Evolutionary conservation across 2,329 filamentous ascomycete genomes (phyloP).

Genomic region (Ampelomyces quisqualis): DNA sequence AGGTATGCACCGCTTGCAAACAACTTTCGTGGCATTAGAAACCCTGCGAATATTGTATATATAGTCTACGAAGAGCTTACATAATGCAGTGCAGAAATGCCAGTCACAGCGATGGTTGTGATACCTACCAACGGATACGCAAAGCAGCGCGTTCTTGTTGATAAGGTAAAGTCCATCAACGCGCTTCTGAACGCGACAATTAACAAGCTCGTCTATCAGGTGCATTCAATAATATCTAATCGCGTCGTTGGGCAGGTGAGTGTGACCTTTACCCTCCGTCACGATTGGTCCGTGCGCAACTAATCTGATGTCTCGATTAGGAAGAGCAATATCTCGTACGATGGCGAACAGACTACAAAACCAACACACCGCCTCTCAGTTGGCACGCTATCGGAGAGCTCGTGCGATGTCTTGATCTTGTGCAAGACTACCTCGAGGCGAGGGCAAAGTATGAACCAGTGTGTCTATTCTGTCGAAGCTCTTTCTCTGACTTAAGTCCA

Average conservation of each 20-base stretch:
- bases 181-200: neutral
- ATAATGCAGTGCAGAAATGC: constrained; percentile 20
- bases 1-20: no score
- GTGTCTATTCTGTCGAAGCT: neutral
- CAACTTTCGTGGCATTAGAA: no score
- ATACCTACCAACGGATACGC: constrained; percentile 22
- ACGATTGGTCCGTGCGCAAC: constrained; percentile 17
- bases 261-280: constrained; percentile 2
- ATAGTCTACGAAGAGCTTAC: constrained; percentile 7
- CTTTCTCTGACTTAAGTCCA: constrained; percentile 9
- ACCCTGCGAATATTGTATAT: neutral
- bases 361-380: constrained; percentile 36
- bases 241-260: constrained; percentile 28
- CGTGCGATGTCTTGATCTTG: constrained; percentile 38
- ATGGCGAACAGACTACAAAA: constrained; percentile 34
- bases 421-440: constrained; percentile 48
- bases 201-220: constrained; percentile 13
- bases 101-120: constrained; percentile 27
- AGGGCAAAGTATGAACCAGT: constrained; percentile 21
- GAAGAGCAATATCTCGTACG: constrained; percentile 48
- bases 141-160: constrained; percentile 23
- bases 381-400: constrained; percentile 50
- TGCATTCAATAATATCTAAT: constrained; percentile 30
- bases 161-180: constrained; percentile 23
- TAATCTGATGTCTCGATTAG: constrained; percentile 28